phyloP scores from a whole-genome alignment of 768 basidiomycete species.

The Russula dissimulans region DNA sequence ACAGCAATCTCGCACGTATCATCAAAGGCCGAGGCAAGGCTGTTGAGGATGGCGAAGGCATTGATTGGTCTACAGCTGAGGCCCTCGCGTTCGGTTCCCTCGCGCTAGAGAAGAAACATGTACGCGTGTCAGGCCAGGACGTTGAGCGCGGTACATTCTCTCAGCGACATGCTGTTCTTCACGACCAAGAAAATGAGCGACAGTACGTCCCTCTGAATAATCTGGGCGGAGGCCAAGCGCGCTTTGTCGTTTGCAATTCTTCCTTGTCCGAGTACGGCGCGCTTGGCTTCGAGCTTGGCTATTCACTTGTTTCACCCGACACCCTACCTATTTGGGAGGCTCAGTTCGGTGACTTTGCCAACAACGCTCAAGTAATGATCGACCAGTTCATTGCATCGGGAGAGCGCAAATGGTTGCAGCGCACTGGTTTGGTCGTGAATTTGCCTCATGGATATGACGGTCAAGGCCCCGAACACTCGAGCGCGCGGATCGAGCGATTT shows the following conservation, averaged over 20 bases:
- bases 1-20: conserved; percentile 92
- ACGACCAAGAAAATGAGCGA: conserved; percentile 88
- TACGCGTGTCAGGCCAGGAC: conserved; percentile 94
- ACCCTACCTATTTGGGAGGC: conserved; percentile 96
- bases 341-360: conserved; percentile 97
- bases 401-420: conserved; percentile 95
- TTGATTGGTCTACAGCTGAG: conserved; percentile 98
- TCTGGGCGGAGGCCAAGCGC: conserved; percentile 80
- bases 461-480: conserved; percentile 97
- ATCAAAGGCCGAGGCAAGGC: conserved; percentile 80
- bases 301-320: conserved; percentile 94
- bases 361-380: conserved; percentile 96
- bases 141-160: conserved; percentile 99
- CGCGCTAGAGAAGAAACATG: conserved; percentile 86
- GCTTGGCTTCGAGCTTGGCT: conserved; percentile 96
- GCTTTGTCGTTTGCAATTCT: conserved; percentile 93
- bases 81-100: conserved; percentile 93
- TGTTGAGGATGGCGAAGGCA: conserved; percentile 81
- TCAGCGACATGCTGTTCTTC: conserved; percentile 93
- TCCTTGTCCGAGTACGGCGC: conserved; percentile 91
- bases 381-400: conserved; percentile 98
- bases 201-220: conserved; percentile 88
- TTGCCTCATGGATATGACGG: conserved; percentile 97
- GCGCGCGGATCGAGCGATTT: conserved; percentile 91
- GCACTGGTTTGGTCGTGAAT: conserved; percentile 80